Conservation (phyloP, 2,329 filamentous ascomycete species). For the Ophiostoma piceae region DNA sequence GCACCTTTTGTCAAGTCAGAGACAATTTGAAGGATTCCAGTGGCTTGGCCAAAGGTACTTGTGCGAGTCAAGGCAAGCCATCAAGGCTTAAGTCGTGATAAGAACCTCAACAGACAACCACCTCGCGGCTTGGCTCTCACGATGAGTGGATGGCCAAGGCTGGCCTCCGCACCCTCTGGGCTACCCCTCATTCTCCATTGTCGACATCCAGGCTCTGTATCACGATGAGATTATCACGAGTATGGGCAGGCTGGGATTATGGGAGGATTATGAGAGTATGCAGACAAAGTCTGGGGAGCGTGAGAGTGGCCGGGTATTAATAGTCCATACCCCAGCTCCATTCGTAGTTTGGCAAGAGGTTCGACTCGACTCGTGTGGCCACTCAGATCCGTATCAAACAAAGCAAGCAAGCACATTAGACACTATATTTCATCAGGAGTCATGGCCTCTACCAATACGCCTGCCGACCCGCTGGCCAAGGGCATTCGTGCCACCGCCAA, state of each 20-base stretch:
- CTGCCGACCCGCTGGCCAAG: slow-evolving; percentile 1
- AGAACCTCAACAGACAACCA: neutral
- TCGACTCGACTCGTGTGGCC: neutral
- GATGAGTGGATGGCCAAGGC: neutral
- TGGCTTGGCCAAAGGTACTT: neutral
- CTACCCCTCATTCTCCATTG: slow-evolving; percentile 1
- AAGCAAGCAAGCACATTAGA: neutral
- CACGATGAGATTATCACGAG: neutral
- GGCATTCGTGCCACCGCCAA: slow-evolving; percentile 1
- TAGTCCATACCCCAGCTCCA: neutral
- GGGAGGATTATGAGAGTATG: neutral
- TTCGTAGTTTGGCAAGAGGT: neutral
- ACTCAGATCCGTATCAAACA: neutral
- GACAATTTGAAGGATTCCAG: neutral
- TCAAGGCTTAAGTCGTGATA: neutral
- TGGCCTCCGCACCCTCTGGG: neutral
- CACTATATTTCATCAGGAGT: neutral
- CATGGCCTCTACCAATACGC: slow-evolving; percentile 2
- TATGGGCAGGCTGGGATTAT: neutral
- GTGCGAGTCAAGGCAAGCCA: neutral
- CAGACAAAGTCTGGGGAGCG: neutral
- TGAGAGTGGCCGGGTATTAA: neutral
- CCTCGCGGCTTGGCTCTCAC: neutral
- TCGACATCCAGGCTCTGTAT: neutral
- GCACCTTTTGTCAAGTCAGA: neutral